Conservation (phyloP, 2,329 filamentous ascomycete species). For the Alternaria burnsii region DNA sequence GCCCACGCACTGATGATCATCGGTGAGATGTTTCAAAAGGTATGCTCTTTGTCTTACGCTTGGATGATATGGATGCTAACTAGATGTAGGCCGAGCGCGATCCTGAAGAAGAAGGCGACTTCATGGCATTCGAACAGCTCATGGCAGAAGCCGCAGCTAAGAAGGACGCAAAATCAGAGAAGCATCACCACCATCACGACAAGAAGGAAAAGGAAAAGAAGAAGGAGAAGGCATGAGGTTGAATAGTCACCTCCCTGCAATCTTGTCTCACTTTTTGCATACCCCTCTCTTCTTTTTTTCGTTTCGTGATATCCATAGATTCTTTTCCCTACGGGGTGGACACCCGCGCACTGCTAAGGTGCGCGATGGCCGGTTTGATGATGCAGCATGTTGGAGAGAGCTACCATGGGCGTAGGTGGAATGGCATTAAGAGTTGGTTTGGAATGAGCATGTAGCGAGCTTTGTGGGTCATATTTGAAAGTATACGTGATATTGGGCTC, state of each 20-base stretch:
- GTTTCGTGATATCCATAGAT: slow-evolving; percentile 44
- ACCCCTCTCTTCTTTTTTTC: slow-evolving; percentile 17
- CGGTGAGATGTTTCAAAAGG: slow-evolving; percentile 88
- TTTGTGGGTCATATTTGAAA: background rate
- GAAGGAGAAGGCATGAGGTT: slow-evolving; percentile 34
- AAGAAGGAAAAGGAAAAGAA: slow-evolving; percentile 44
- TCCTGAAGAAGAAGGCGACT: slow-evolving; percentile 96
- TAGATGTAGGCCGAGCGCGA: slow-evolving; percentile 77
- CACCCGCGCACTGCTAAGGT: background rate
- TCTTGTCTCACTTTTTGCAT: background rate
- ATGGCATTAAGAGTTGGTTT: background rate
- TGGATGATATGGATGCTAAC: background rate
- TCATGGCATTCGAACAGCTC: slow-evolving; percentile 97
- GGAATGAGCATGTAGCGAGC: background rate
- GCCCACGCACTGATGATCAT: slow-evolving; percentile 89
- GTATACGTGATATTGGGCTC: background rate
- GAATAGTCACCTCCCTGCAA: background rate
- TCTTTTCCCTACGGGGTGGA: slow-evolving; percentile 12
- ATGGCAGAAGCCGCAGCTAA: slow-evolving; percentile 96
- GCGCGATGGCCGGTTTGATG: background rate
- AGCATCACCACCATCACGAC: slow-evolving; percentile 68
- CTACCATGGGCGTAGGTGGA: background rate
- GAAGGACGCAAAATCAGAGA: slow-evolving; percentile 83
- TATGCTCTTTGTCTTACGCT: slow-evolving; percentile 54
- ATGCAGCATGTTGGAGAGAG: background rate